Evolutionary conservation across 148 eudicot species (phyloP), one percentile per base, ranked within the genome.

Genomic region (Bassia scoparia): DNA sequence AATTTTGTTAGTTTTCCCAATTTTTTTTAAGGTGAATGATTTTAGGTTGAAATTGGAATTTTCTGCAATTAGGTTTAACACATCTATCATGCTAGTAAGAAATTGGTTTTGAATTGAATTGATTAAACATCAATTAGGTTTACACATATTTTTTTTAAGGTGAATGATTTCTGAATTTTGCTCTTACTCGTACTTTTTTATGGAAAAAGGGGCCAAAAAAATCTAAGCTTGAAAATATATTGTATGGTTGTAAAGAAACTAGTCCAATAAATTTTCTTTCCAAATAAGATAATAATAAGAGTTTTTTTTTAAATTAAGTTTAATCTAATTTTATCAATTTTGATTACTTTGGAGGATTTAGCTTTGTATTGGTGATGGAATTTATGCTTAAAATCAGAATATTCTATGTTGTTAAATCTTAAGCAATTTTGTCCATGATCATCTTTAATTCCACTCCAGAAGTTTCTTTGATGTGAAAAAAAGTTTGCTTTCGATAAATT

Each of bases 381-480:
- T 34, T 61, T 70, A 52, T 70, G 55, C 69, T 61, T 61, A 38
- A 44, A 43, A 23, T 68, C 27, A 60, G 38, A 68, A 59, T 26
- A 27, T 68, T 61, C 53, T 44, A 29, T 75, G 31, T 29, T 14
- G 20, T 14, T 5, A 15, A 48, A n/a, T n/a, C n/a, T 35, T 34
- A 17, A n/a, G 27, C 8, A 61, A 31, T 69, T 23, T 5, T 74
- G n/a, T 35, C 35, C 21, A 27, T 46, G n/a, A 59, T 56, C 26
- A 17, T 68, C 27, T 52, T 38, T 24, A 23, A 66, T 34, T 44
- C 20, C 29, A 67, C 63, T 64, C 71, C 59, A 62, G 74, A 74
- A 74, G 65, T 37, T 55, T 74, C 71, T 27, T 11, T 48, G 20
- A 61, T 74, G 41, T 35, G 44, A 78, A 27, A n/a, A 58, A 38